Evolutionary conservation across 23 red algal species (phyloP).

Genomic region (Agarophyton chilense): DNA sequence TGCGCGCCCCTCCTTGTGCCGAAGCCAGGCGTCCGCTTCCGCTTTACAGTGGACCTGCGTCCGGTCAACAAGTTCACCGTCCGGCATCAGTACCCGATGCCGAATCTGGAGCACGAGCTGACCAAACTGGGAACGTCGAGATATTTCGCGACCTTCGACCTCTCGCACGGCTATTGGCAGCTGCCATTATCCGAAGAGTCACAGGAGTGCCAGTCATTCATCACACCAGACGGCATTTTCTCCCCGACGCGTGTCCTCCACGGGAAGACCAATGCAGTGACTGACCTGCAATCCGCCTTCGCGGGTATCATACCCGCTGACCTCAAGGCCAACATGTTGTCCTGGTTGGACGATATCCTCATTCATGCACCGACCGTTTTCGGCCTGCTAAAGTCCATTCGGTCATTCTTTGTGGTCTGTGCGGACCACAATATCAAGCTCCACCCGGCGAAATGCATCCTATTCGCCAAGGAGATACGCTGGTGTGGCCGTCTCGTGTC

Average conservation of each 20-base stretch:
- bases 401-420: slow-evolving; percentile 5
- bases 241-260: slow-evolving; percentile 50
- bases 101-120: slow-evolving; percentile 43
- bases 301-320: slow-evolving; percentile 33
- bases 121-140: slow-evolving; percentile 13
- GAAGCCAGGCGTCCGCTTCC: slow-evolving; percentile 1
- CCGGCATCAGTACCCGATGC: slow-evolving; percentile 20
- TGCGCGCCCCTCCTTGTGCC: slow-evolving; percentile 56
- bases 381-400: neutral
- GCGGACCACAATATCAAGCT: slow-evolving; percentile 31
- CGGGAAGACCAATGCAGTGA: slow-evolving; percentile 40
- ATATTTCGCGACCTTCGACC: slow-evolving; percentile 48
- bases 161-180: slow-evolving; percentile 5
- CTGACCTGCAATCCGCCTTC: slow-evolving; percentile 43
- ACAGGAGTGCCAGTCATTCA: slow-evolving; percentile 45
- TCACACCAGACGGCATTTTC: slow-evolving; percentile 51
- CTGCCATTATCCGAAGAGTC: slow-evolving; percentile 10
- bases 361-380: neutral
- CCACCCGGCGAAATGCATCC: slow-evolving; percentile 33
- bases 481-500: slow-evolving; percentile 54
- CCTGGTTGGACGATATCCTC: slow-evolving; percentile 44
- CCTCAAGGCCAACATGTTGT: neutral
- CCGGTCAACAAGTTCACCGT: slow-evolving; percentile 30
- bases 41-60: slow-evolving; percentile 31
- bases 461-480: slow-evolving; percentile 22